Conservation (phyloP, 352 stramenopile species). For the Pythium plurisporium region DNA sequence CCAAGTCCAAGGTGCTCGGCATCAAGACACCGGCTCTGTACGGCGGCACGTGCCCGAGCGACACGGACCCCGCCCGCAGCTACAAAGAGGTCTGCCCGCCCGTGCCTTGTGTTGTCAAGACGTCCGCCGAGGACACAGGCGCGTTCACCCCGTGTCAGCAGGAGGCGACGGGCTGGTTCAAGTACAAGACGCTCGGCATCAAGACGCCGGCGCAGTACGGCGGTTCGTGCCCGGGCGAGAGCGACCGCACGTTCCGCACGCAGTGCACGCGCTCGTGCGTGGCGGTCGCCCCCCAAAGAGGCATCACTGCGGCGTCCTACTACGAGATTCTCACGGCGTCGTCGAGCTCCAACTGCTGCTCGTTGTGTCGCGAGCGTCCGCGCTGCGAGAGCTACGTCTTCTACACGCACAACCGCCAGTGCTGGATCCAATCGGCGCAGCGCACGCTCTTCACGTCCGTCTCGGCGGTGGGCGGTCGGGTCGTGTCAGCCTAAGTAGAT, state of each 20-base stretch:
- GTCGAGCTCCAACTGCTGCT: background rate
- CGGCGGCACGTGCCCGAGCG: background rate
- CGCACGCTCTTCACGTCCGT: no score
- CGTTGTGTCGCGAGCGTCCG: background rate
- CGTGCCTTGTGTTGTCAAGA: background rate
- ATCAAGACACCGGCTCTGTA: background rate
- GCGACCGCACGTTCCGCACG: background rate
- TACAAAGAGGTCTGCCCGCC: background rate
- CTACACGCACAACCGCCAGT: background rate
- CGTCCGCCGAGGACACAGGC: background rate
- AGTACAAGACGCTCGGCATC: background rate
- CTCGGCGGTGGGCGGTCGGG: no score
- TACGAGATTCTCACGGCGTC: background rate
- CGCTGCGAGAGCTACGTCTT: background rate
- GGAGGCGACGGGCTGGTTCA: background rate
- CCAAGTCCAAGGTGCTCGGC: background rate
- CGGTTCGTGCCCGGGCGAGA: background rate
- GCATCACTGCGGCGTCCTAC: background rate
- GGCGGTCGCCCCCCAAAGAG: no score
- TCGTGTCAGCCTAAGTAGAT: no score
- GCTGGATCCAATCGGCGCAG: background rate
- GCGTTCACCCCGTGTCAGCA: background rate
- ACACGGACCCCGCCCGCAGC: background rate
- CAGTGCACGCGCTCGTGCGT: background rate
- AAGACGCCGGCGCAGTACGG: background rate